Percentiles rank a stretch among this genome's conserved stretches.
These are phyloP conservation scores for Tranzscheliella williamsii DNA, from an alignment of 1,284 basidiomycete species.

Conservation along the genomic window DNA sequence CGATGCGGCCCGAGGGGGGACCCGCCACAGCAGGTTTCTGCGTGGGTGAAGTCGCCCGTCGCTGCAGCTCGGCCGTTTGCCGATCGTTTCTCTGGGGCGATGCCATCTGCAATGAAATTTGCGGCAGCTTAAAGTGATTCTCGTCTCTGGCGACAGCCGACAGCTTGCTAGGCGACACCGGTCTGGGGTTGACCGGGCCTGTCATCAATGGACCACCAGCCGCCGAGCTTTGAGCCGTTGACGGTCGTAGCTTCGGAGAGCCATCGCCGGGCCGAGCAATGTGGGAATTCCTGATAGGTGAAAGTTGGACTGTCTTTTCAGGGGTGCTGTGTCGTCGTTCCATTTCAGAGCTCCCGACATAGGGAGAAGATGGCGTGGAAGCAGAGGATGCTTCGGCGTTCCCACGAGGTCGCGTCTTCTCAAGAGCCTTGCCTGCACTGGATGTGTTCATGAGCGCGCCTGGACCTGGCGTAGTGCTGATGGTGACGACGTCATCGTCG, in stretches of 20 bases:
- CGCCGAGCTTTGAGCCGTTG: conserved; percentile 7
- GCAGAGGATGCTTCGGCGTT: conserved; percentile 11
- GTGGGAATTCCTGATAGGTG: conserved; percentile 4
- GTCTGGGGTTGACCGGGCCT: too few relatives aligned
- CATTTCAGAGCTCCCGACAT: conserved; percentile 28
- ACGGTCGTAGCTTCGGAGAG: conserved; percentile 20
- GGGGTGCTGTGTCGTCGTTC: conserved; percentile 36
- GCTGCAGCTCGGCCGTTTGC: conserved; percentile 16
- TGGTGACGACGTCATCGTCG: conserved; percentile 26
- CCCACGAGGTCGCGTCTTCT: conserved; percentile 34
- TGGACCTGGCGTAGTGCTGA: conserved; percentile 17
- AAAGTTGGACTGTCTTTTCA: conserved; percentile 5
- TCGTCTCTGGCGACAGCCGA: too few relatives aligned
- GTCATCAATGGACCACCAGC: background rate
- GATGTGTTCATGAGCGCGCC: conserved; percentile 16
- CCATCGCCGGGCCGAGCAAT: conserved; percentile 29
- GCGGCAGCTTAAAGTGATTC: conserved; percentile 15
- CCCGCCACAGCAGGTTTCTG: conserved; percentile 8
- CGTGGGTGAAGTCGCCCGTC: conserved; percentile 38
- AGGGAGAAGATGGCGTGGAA: conserved; percentile 19
- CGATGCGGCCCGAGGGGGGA: conserved; percentile 21
- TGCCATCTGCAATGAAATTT: conserved; percentile 30
- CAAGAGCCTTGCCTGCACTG: conserved; percentile 14
- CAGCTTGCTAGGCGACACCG: too few relatives aligned
- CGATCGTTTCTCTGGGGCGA: conserved; percentile 31